These are phyloP conservation scores for Populus hybrid DNA, from an alignment of 441 rosid species.

Conservation along the genomic window DNA sequence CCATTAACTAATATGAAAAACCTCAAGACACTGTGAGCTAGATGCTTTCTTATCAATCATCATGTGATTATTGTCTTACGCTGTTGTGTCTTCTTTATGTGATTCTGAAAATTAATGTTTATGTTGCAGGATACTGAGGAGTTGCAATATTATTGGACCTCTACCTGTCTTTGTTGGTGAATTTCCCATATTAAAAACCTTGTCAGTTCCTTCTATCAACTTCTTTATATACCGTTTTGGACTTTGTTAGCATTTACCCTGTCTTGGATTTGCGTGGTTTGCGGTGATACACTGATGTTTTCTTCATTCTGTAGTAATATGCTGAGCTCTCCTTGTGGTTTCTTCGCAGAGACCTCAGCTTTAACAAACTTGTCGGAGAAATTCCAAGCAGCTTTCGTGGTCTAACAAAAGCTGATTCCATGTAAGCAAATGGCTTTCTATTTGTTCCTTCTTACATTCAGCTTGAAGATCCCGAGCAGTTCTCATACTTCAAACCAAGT, in stretches of 20 bases:
- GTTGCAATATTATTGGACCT: conserved; percentile 48
- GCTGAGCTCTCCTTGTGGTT: not conserved
- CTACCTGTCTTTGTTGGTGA: conserved; percentile 41
- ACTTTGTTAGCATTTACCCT: not conserved
- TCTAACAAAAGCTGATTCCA: not conserved
- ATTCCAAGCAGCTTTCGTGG: conserved; percentile 30
- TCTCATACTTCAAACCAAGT: too few species aligned
- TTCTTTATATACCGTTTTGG: too few species aligned
- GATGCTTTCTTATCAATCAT: not conserved
- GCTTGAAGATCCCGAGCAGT: not conserved
- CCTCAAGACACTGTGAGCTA: conserved; percentile 41
- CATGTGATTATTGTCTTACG: not conserved
- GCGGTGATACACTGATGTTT: too few species aligned
- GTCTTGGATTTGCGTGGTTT: too few species aligned
- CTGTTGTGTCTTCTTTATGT: not conserved
- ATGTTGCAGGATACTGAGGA: conserved; percentile 47
- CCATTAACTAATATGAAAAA: conserved; percentile 26
- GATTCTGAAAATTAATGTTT: not conserved
- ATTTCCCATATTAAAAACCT: conserved; percentile 9
- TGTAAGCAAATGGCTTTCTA: conserved; percentile 32
- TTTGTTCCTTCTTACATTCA: not conserved
- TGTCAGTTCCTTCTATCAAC: conserved; percentile 33
- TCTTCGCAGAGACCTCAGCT: conserved; percentile 59
- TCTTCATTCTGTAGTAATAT: not conserved
- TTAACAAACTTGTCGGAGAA: conserved; percentile 57